phyloP scores from a whole-genome alignment of 371 early-diverging fungal species.

The Mucor piriformis region DNA sequence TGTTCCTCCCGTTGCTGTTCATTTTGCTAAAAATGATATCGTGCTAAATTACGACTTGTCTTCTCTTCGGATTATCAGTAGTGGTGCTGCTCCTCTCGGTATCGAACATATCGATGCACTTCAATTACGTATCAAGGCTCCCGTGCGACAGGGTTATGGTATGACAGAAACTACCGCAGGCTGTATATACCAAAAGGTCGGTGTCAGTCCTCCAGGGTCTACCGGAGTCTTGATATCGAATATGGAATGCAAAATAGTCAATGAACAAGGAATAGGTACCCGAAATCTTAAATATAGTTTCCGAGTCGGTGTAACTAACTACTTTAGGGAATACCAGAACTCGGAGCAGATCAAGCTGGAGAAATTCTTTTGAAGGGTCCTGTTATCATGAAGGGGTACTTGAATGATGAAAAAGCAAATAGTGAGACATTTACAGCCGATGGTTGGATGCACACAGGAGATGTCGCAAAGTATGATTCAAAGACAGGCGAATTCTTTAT shows the following conservation, averaged over 20 bases:
- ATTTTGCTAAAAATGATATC: conserved; percentile 65
- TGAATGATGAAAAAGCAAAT: conserved; percentile 72
- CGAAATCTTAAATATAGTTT: too few species aligned
- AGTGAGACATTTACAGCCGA: conserved; percentile 62
- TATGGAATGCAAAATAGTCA: conserved; percentile 68
- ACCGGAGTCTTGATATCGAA: conserved; percentile 72
- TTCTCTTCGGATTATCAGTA: conserved; percentile 59
- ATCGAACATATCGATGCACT: conserved; percentile 57
- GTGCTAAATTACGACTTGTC: conserved; percentile 71
- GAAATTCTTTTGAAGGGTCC: conserved; percentile 71
- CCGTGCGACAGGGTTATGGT: conserved; percentile 64
- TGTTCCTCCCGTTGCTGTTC: conserved; percentile 81
- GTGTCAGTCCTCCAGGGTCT: conserved; percentile 50
- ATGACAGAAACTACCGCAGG: conserved; percentile 68
- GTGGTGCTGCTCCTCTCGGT: conserved; percentile 87
- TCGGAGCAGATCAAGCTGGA: conserved; percentile 62
- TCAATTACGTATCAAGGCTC: conserved; percentile 53
- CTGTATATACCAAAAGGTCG: conserved; percentile 20
- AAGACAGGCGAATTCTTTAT: conserved; percentile 55
- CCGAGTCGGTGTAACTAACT: not conserved
- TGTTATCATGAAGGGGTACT: conserved; percentile 77
- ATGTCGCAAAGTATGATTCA: conserved; percentile 68
- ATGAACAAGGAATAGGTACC: conserved; percentile 53
- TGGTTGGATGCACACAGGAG: conserved; percentile 87
- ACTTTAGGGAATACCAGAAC: conserved; percentile 20